Evolutionary conservation across 2,329 filamentous ascomycete species (phyloP), one percentile per base, ranked within the genome.

Genomic region (Apiospora malaysiana): DNA sequence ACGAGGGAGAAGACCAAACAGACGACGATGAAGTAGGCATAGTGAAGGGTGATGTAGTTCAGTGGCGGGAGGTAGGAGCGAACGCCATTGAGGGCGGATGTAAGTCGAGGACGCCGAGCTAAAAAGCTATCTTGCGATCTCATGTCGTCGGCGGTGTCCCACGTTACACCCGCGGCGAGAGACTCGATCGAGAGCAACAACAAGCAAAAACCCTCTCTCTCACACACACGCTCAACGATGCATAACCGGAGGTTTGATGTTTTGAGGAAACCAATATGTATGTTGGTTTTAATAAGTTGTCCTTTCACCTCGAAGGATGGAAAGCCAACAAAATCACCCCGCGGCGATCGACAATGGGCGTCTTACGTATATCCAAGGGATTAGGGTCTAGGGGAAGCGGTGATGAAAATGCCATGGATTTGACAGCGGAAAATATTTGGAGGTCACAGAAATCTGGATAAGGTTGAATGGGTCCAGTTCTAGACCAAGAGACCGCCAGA

Each of bases 31-130:
- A 93, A 93, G 80, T 93, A 93, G 68, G 85, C 78, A 80, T 92
- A 92, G 77, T 93, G 91, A 7, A 93, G 75, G 2, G 88, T 89
- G 75, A 91, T 87, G 78, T 89, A 92, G 74, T 90, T 91, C 72
- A 89, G 78, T 5, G 84, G 82, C 12, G 85, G 85, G 10, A 84
- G 66, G 69, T 77, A 78, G 23, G 76, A 73, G 70, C 65, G 73
- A 32, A 71, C 47, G 46, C 67, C 71, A 37, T 63, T 65, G 67
- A 70, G 70, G 40, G 56, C 51, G n/a, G 68, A 56, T 27, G 12
- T 63, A 25, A 69, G 56, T 23, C 59, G 56, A 2, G 67, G 68
- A n/a, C 49, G 45, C 9, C 21, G 43, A 25, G 56, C 18, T 25
- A 67, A 43, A 27, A 46, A 25, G 40, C 67, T n/a, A 51, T 68